Base-by-base conservation (phyloP, 176 grass and related monocot genomes). In the Oryza rufipogon region DNA sequence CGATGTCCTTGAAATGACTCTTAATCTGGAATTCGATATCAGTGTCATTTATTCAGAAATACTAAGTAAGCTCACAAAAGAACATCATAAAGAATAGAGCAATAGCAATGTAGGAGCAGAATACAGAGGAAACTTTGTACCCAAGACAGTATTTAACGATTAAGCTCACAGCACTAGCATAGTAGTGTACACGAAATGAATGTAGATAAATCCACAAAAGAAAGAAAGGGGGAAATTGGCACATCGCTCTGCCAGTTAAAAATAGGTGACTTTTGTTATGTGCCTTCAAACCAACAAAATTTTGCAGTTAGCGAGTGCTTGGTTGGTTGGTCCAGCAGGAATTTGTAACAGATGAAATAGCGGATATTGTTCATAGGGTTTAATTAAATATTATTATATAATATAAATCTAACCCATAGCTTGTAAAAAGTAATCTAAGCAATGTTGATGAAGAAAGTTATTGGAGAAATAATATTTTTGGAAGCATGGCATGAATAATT, bases 1-100 rank as follows among this genome's bases (percentile, higher is more conserved):
- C 81, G 6, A 92, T 92, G 54, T 87, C 86, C 89, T 93, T 95
- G 89, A 98, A 98, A 94, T 98, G 93, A n/a, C 86, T 92, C 82
- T 95, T 98, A 74, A 98, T 98, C 96, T 98, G 89, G 36, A 87
- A 74, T 77, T 71, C 36, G 28, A 69, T 79, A 74, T 4, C 41
- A 70, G 45, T 83, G 63, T 28, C 16, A 70, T 36, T 28, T 39
- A 69, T 36, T 75, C 44, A 49, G 51, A 61, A 49, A 67, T 86
- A 65, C 13, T 68, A 68, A 30, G 26, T 73, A 22, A 64, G 28
- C 60, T 28, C 1, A 22, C 2, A 56, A 88, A 60, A 16, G 11
- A 38, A 63, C 70, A 81, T n/a, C 4, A n/a, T 3, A 77, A 19
- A 19, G 8, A 81, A 41, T 22, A 25, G 3, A 70, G 11, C 8